phyloP scores from a whole-genome alignment of 192 early-diverging fungal genomes.

The Irineochytrium annulatum region DNA sequence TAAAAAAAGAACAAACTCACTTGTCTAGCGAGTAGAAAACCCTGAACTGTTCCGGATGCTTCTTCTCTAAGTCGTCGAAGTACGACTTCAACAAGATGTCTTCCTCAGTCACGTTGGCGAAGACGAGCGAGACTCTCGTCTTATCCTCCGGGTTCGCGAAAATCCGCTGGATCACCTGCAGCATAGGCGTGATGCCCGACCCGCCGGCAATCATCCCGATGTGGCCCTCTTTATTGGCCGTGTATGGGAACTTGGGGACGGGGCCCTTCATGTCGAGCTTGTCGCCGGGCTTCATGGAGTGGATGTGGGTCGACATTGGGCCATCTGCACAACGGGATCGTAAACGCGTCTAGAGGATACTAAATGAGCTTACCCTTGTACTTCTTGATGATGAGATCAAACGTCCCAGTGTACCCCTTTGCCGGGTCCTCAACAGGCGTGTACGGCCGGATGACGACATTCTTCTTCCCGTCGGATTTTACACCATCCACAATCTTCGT shows the following conservation, averaged over 20 bases:
- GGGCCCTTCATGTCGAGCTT: conserved; percentile 79
- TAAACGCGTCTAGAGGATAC: too few relatives aligned
- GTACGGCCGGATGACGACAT: conserved; percentile 67
- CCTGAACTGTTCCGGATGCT: conserved; percentile 61
- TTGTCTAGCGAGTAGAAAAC: conserved; percentile 66
- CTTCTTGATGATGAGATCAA: conserved; percentile 81
- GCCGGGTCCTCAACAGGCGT: conserved; percentile 47
- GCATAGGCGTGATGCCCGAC: conserved; percentile 87
- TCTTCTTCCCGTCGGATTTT: conserved; percentile 53
- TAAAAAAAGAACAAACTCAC: too few relatives aligned
- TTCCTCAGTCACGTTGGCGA: conserved; percentile 84
- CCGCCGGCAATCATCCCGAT: conserved; percentile 84
- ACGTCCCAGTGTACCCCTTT: conserved; percentile 48
- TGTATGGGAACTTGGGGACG: conserved; percentile 65
- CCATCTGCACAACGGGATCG: too few relatives aligned
- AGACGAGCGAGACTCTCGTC: conserved; percentile 83
- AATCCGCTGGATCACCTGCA: conserved; percentile 86
- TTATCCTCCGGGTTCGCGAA: conserved; percentile 81
- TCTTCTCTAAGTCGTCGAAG: conserved; percentile 53
- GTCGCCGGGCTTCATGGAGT: conserved; percentile 67
- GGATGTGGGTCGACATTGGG: conserved; percentile 61
- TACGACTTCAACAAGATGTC: conserved; percentile 87
- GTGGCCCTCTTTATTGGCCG: conserved; percentile 59
- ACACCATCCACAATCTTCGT: conserved; percentile 57
- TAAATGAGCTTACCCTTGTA: too few relatives aligned